These are phyloP conservation scores for Septoria petroselini DNA, from an alignment of 2,329 filamentous ascomycete species.

Conservation along the genomic window DNA sequence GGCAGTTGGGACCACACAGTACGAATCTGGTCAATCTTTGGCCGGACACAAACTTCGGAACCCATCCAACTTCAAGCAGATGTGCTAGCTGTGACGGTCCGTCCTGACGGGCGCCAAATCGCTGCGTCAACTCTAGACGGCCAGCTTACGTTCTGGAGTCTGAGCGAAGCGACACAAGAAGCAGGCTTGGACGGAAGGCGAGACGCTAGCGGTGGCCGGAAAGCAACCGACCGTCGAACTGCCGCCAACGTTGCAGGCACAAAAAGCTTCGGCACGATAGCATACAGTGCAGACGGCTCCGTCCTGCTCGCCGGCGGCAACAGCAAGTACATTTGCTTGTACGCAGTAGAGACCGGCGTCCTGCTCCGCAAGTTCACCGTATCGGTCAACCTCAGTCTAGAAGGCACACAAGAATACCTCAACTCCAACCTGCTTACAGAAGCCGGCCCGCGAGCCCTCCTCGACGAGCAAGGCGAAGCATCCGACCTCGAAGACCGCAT, in stretches of 20 bases:
- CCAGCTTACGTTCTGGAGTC: slow-evolving; percentile 90
- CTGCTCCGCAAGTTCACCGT: slow-evolving; percentile 94
- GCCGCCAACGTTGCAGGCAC: slow-evolving; percentile 87
- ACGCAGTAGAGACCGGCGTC: slow-evolving; percentile 89
- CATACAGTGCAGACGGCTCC: slow-evolving; percentile 87
- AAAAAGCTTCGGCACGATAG: slow-evolving; percentile 83
- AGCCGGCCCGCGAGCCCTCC: slow-evolving; percentile 76
- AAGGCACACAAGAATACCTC: slow-evolving; percentile 94
- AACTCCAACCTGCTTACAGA: slow-evolving; percentile 91
- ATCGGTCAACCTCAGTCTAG: slow-evolving; percentile 89
- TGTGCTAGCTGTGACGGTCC: slow-evolving; percentile 78
- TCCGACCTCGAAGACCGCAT: slow-evolving; percentile 84
- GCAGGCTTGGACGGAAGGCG: slow-evolving; percentile 83
- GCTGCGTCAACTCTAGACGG: slow-evolving; percentile 91
- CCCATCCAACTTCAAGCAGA: slow-evolving; percentile 89
- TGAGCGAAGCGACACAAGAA: slow-evolving; percentile 82
- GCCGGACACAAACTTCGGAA: slow-evolving; percentile 89
- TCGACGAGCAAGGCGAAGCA: slow-evolving; percentile 83
- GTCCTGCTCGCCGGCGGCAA: slow-evolving; percentile 89
- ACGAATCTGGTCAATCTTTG: slow-evolving; percentile 93
- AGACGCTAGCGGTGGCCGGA: slow-evolving; percentile 89
- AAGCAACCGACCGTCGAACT: slow-evolving; percentile 79
- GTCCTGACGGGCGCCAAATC: slow-evolving; percentile 86
- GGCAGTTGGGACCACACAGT: slow-evolving; percentile 97
- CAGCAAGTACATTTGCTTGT: slow-evolving; percentile 98